A percentile compares a stretch with the other conserved stretches of the same genome.
These are phyloP conservation scores for Cladophialophora immunda DNA, from an alignment of 2,329 filamentous ascomycete genomes.

Conservation along the genomic window DNA sequence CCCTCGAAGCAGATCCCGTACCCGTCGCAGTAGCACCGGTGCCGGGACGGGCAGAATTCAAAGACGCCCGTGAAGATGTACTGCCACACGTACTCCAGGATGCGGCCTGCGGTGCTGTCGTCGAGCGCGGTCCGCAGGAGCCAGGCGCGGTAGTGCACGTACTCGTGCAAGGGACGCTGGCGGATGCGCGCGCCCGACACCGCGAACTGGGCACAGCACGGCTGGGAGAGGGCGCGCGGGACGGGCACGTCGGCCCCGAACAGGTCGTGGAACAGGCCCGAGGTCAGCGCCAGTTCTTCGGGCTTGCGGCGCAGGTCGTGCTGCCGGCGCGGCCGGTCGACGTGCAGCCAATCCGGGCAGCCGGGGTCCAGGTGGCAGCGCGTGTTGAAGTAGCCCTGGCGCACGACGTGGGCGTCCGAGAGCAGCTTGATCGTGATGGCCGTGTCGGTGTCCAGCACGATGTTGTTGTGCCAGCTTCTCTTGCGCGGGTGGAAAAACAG, in stretches of 20 bases:
- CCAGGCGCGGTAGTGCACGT: conserved; percentile 68
- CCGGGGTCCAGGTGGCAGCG: conserved; percentile 67
- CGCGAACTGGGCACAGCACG: conserved; percentile 72
- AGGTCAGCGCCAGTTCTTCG: conserved; percentile 56
- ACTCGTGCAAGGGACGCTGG: conserved; percentile 63
- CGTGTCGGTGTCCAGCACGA: conserved; percentile 60
- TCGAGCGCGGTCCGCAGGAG: conserved; percentile 64
- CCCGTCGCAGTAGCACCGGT: conserved; percentile 70
- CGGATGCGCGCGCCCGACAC: conserved; percentile 66
- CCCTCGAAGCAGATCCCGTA: conserved; percentile 69
- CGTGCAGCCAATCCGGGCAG: conserved; percentile 66
- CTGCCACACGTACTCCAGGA: conserved; percentile 73
- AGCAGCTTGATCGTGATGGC: conserved; percentile 60
- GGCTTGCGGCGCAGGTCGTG: conserved; percentile 53
- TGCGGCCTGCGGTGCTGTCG: conserved; percentile 65
- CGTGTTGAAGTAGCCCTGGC: conserved; percentile 67
- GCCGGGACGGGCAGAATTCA: conserved; percentile 57
- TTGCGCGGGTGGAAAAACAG: conserved; percentile 69
- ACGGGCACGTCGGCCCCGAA: conserved; percentile 45
- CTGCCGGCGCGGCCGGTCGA: conserved; percentile 49
- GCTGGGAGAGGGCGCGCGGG: conserved; percentile 63
- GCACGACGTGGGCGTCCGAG: conserved; percentile 60
- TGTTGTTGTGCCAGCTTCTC: conserved; percentile 68
- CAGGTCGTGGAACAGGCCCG: conserved; percentile 56
- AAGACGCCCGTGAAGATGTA: conserved; percentile 65